These are phyloP conservation scores for Chalciporus pseudorubinellus DNA, from an alignment of 768 basidiomycete species.

Conservation along the genomic window DNA sequence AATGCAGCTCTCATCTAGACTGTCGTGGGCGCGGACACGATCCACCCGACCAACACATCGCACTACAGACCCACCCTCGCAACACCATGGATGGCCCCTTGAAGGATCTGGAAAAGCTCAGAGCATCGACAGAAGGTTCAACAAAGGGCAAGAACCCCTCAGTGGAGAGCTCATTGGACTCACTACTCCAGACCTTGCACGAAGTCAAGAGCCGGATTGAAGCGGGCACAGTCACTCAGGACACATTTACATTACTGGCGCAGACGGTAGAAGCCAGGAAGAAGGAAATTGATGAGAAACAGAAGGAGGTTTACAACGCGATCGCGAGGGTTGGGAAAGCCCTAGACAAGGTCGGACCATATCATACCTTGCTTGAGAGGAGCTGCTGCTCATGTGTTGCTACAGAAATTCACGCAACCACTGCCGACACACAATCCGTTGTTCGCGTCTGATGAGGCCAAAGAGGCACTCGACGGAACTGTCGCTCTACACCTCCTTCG, in stretches of 20 bases:
- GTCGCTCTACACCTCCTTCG: slow-evolving; percentile 76
- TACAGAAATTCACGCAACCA: slow-evolving; percentile 57
- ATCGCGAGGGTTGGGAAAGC: slow-evolving; percentile 79
- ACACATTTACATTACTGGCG: slow-evolving; percentile 48
- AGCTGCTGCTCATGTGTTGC: slow-evolving; percentile 6
- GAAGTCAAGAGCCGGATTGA: slow-evolving; percentile 54
- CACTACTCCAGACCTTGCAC: slow-evolving; percentile 56
- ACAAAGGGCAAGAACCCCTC: slow-evolving; percentile 54
- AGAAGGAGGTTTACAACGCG: slow-evolving; percentile 84
- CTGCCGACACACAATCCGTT: slow-evolving; percentile 66
- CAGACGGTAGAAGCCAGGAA: slow-evolving; percentile 66
- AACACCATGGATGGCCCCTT: slow-evolving; percentile 64
- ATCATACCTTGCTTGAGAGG: background rate
- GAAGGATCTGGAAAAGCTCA: slow-evolving; percentile 79
- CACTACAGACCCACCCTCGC: background rate
- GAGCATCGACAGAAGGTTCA: slow-evolving; percentile 50
- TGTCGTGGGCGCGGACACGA: background rate
- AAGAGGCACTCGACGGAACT: slow-evolving; percentile 61
- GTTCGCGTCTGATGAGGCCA: slow-evolving; percentile 61
- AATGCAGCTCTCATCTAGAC: background rate
- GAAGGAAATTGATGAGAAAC: slow-evolving; percentile 82
- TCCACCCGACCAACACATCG: background rate
- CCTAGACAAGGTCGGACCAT: slow-evolving; percentile 74
- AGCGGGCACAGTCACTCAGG: slow-evolving; percentile 46
- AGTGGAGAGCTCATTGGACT: slow-evolving; percentile 59